Conservation (phyloP, 305 asterid species). For the Fraxinus nigra region DNA sequence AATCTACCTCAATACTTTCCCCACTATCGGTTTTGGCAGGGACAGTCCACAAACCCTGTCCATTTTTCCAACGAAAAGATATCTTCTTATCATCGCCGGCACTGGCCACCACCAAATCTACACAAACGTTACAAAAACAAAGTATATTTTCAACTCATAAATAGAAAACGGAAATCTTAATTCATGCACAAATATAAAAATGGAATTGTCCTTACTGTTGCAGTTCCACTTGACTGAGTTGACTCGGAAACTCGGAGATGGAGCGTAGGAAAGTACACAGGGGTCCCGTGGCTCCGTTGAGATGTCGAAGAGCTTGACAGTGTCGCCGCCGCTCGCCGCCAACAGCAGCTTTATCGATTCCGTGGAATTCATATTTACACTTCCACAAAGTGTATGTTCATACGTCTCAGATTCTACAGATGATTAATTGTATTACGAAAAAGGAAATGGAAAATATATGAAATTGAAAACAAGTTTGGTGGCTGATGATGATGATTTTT, state of each 20-base stretch:
- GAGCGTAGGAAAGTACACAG: conserved; percentile 70
- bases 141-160: neutral
- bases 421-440: conserved; percentile 1
- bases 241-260: conserved; percentile 76
- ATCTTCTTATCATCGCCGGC: conserved; percentile 90
- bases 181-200: conserved; percentile 9
- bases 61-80: conserved; percentile 77
- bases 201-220: conserved; percentile 57
- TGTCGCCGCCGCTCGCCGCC: conserved; percentile 91
- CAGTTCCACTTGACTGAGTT: conserved; percentile 95
- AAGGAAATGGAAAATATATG: neutral
- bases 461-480: conserved; percentile 13
- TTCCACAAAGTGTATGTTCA: conserved; percentile 10
- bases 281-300: conserved; percentile 82
- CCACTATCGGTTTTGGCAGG: conserved; percentile 65
- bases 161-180: neutral
- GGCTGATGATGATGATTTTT: conserved; percentile 21
- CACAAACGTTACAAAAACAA: neutral
- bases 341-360: conserved; percentile 52
- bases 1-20: conserved; percentile 78
- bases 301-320: conserved; percentile 89
- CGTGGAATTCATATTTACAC: conserved; percentile 38
- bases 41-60: conserved; percentile 82
- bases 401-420: neutral
- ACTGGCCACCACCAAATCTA: conserved; percentile 95